Evolutionary conservation across 2,329 filamentous ascomycete species (phyloP), one percentile per base, ranked within the genome.

Genomic region (Penicillium sp.): DNA sequence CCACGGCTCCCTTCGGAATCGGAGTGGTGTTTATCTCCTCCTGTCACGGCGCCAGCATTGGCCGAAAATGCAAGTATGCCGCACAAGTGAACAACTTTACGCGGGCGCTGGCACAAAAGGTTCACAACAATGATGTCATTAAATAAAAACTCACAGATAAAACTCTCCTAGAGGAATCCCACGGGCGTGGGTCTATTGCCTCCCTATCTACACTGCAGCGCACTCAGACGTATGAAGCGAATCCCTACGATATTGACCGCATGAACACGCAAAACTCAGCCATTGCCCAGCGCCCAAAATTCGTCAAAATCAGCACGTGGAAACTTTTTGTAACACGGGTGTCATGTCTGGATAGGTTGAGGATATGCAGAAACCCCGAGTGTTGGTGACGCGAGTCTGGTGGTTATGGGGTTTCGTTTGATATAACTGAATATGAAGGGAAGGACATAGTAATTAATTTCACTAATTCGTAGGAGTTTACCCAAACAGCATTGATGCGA

Each of bases 1-100:
- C 57, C 4, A 58, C 52, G 5, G 65, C 56, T 3, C 59, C 65
- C 5, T 68, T 71, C 32, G 67, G 67, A 1, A 67, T 70, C 31
- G 67, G 68, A 8, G 63, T 68, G 52, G 62, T 70, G 6, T 52
- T 69, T 6, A 57, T 69, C 15, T n/a, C n/a, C n/a, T n/a, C n/a
- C n/a, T n/a, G n/a, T n/a, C n/a, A n/a, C n/a, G n/a, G n/a, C n/a
- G n/a, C n/a, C n/a, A n/a, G 39, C 3, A 63, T 72, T 37, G 57
- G 70, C 3, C 59, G 62, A 54, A 65, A 61, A 46, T 70, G 68
- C 56, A 69, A 68, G 52, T 72, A 69, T 47, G 58, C 67, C 8
- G 63, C 61, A 0, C 60, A 68, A 42, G 61, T 64, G 7, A 60
- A 65, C 40, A 55, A 58, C 3, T 66, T 66, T 15, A 64, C 67